phyloP scores from a whole-genome alignment of 2,329 filamentous ascomycete species.

The Xylariomycetidae sp. region DNA sequence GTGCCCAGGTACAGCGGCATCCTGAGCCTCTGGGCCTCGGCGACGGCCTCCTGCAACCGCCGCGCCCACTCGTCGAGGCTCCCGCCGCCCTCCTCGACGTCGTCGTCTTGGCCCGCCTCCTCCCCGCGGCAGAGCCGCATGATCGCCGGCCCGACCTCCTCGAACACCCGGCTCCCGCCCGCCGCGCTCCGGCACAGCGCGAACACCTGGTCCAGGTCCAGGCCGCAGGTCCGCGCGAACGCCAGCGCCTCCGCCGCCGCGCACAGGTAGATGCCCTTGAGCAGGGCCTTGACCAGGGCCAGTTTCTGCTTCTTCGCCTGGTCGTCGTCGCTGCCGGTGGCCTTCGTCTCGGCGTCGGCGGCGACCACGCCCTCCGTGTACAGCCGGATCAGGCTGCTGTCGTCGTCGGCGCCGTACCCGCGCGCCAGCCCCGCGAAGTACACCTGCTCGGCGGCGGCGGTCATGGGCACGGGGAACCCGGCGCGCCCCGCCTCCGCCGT shows the following conservation, averaged over 20 bases:
- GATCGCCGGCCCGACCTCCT: constrained; percentile 31
- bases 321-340: constrained; percentile 8
- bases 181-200: constrained; percentile 41
- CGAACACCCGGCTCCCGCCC: constrained; percentile 35
- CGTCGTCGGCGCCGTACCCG: constrained; percentile 44
- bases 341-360: constrained; percentile 11
- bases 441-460: constrained; percentile 56
- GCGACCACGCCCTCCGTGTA: constrained; percentile 33
- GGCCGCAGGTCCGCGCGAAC: constrained; percentile 33
- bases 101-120: constrained; percentile 8
- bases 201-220: constrained; percentile 39
- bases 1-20: constrained; percentile 34
- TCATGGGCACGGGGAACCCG: constrained; percentile 55
- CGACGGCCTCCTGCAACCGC: constrained; percentile 31
- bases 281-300: constrained; percentile 31
- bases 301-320: constrained; percentile 33
- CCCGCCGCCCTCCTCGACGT: no score
- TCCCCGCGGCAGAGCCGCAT: constrained; percentile 29
- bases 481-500: constrained; percentile 55
- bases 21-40: constrained; percentile 37
- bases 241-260: constrained; percentile 37
- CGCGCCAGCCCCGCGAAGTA: constrained; percentile 55
- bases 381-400: constrained; percentile 36
- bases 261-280: constrained; percentile 38
- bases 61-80: constrained; percentile 25